A percentile compares a stretch with the other conserved stretches of the same genome.
phyloP scores from a whole-genome alignment of 306 rosid genomes.

The Herpetospermum pedunculosum region DNA sequence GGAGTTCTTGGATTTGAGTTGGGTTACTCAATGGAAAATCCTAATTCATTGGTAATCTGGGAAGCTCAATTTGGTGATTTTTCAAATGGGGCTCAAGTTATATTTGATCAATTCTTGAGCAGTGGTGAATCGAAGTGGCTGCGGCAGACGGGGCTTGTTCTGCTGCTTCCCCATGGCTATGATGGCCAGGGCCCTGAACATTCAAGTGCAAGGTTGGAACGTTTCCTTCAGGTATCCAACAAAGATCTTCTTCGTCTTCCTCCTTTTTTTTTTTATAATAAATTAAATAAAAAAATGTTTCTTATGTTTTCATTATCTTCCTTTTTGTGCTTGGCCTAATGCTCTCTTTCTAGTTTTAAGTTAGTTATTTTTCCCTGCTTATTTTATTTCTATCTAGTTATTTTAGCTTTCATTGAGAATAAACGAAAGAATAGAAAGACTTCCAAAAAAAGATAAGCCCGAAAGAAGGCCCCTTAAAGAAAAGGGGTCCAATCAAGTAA shows the following conservation, averaged over 20 bases:
- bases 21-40: slow-evolving; percentile 97
- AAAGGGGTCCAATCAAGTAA: too few relatives aligned
- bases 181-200: slow-evolving; percentile 99
- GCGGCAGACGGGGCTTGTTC: slow-evolving; percentile 88
- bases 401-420: too few relatives aligned
- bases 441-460: too few relatives aligned
- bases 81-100: slow-evolving; percentile 93
- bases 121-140: slow-evolving; percentile 97
- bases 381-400: not conserved
- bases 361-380: not conserved
- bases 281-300: not conserved
- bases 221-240: slow-evolving; percentile 76
- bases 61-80: slow-evolving; percentile 99
- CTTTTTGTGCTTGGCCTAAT: not conserved
- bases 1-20: slow-evolving; percentile 96
- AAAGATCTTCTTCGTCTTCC: not conserved
- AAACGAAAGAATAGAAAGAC: too few relatives aligned
- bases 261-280: not conserved
- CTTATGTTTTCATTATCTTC: not conserved
- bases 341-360: not conserved
- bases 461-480: too few relatives aligned
- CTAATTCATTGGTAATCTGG: slow-evolving; percentile 88
- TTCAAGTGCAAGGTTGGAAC: slow-evolving; percentile 83
- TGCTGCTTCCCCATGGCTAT: slow-evolving; percentile 93
- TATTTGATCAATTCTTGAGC: slow-evolving; percentile 85